Base-by-base conservation (phyloP, 163 green algal genomes). In the Scenedesmus sp. region DNA sequence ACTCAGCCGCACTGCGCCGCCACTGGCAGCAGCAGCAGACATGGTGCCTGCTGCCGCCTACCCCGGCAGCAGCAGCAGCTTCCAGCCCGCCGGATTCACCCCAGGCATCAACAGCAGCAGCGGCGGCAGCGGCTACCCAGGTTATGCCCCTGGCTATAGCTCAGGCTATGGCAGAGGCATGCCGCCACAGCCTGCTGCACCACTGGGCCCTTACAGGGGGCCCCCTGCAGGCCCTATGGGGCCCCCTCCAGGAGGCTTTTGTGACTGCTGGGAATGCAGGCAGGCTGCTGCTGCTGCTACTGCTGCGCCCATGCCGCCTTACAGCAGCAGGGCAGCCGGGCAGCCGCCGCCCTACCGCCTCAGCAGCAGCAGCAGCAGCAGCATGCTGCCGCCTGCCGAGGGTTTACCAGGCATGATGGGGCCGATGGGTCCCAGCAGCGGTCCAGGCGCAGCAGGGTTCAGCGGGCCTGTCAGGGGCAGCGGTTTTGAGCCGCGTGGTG, bases 231-330 rank as follows among this genome's bases (percentile, higher is more conserved):
- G 34, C 26, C 85, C 85, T 20, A n/a, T 82, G 62, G 20, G 56
- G 62, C 16, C 7, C 13, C 18, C n/a, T 54, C 54, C 85, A 3
- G 34, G 34, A 9, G 85, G 62, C 13, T 77, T 77, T 13, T 89
- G 85, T 9, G 74, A 89, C 85, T 89, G 85, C 85, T 89, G 85
- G 85, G 85, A 89, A 23, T 89, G 85, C 64, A 26, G 85, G 15
- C 85, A 82, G 15, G 64, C 62, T n/a, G 85, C 85, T 79, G 70
- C 70, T 52, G 70, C 5, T 46, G 23, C 6, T 13, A 23, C 5
- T 1, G 70, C 70, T 3, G 23, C 70, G 18, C 23, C 70, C 52
- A 46, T 79, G 70, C 70, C 70, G 23, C 70, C 70, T 15, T 79
- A 79, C 20, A 23, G 70, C 70, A 79, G 70, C 70, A 79, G 23